These are phyloP conservation scores for Chaetomiaceae sp. DNA, from an alignment of 2,329 filamentous ascomycete species.

Conservation along the genomic window DNA sequence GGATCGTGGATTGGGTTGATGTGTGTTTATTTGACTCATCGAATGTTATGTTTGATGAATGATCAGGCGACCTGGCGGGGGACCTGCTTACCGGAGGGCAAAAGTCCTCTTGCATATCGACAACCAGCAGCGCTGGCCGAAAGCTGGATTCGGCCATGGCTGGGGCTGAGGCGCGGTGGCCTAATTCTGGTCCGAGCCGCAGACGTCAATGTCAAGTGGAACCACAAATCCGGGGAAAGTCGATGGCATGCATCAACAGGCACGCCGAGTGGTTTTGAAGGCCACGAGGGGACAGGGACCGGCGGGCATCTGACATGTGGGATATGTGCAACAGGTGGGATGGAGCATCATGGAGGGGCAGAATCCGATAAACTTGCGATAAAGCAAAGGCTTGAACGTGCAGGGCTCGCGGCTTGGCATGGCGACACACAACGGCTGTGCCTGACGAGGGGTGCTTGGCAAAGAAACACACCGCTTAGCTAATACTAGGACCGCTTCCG, in stretches of 20 bases:
- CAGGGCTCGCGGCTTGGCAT: slow-evolving; percentile 6
- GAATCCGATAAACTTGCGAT: slow-evolving; percentile 15
- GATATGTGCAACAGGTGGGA: too few relatives aligned
- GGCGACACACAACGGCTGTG: neutral
- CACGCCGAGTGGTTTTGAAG: neutral
- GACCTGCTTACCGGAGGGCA: slow-evolving; percentile 80
- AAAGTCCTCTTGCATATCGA: slow-evolving; percentile 94
- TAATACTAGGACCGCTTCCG: neutral
- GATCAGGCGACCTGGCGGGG: too few relatives aligned
- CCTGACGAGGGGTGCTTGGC: neutral
- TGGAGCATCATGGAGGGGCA: slow-evolving; percentile 12
- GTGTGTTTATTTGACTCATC: too few relatives aligned
- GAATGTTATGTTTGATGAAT: too few relatives aligned
- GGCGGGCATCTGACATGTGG: neutral
- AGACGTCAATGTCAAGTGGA: neutral
- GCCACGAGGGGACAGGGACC: neutral
- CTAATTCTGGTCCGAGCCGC: neutral
- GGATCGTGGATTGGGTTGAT: neutral
- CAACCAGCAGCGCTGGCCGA: slow-evolving; percentile 59
- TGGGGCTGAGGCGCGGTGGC: neutral
- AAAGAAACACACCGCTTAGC: neutral
- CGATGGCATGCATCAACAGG: neutral
- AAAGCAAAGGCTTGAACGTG: neutral
- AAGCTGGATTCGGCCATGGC: slow-evolving; percentile 31
- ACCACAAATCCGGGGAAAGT: neutral